phyloP scores from a whole-genome alignment of 1,139 yeast genomes.

The Yamadazyma songkhlaensis region DNA sequence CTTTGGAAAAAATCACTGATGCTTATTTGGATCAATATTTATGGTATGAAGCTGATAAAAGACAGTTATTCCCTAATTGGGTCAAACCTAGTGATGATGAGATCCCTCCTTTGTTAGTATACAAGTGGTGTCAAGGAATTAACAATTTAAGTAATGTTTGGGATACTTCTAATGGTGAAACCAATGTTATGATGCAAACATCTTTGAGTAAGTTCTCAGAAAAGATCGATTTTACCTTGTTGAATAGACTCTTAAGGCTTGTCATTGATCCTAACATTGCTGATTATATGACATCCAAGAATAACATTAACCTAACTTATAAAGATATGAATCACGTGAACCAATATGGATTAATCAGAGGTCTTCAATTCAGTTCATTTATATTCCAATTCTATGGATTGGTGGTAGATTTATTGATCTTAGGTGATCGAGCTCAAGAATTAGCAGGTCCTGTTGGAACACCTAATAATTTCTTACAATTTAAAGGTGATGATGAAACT shows the following conservation, averaged over 20 bases:
- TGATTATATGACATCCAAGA: constrained; percentile 90
- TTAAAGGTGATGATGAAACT: constrained; percentile 59
- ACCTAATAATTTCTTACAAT: constrained; percentile 80
- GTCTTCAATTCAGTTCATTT: constrained; percentile 87
- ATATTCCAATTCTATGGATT: constrained; percentile 88
- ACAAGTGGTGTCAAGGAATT: constrained; percentile 95
- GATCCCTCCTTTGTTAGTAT: constrained; percentile 85
- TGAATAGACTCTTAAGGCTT: constrained; percentile 76
- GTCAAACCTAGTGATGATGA: constrained; percentile 93
- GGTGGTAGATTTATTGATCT: constrained; percentile 71
- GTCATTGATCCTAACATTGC: constrained; percentile 90
- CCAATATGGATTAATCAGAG: constrained; percentile 83
- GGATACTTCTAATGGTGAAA: constrained; percentile 72
- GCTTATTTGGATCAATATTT: constrained; percentile 93
- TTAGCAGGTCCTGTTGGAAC: constrained; percentile 73
- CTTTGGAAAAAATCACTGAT: constrained; percentile 92
- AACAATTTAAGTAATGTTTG: constrained; percentile 78
- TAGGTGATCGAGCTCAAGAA: constrained; percentile 89
- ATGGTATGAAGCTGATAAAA: constrained; percentile 92
- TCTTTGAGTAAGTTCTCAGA: constrained; percentile 70
- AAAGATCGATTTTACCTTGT: constrained; percentile 81
- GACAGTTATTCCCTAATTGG: constrained; percentile 93
- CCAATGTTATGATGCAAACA: constrained; percentile 83
- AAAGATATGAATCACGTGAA: constrained; percentile 96
- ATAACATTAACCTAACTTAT: constrained; percentile 75